phyloP scores from a whole-genome alignment of 192 early-diverging fungal genomes.

The Diversispora epigaea region DNA sequence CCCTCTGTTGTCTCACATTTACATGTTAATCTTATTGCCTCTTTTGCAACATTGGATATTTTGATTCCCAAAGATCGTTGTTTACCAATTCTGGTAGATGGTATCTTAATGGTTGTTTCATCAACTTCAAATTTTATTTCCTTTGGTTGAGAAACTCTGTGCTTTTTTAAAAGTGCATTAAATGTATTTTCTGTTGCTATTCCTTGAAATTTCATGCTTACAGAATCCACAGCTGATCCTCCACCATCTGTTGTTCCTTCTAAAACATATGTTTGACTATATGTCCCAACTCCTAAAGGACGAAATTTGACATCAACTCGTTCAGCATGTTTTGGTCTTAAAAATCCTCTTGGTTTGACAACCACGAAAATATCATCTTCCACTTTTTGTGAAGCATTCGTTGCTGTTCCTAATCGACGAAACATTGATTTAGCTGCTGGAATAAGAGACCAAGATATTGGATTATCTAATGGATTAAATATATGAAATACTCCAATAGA shows the following conservation, averaged over 20 bases:
- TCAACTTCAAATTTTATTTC: conserved; percentile 21
- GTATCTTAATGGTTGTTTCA: neutral
- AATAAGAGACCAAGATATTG: conserved; percentile 5
- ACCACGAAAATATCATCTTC: conserved; percentile 13
- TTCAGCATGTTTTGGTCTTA: conserved; percentile 20
- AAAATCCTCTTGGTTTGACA: neutral
- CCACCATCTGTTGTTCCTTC: conserved; percentile 2
- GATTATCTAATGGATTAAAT: conserved; percentile 1
- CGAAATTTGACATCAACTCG: conserved; percentile 21
- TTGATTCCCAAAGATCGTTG: conserved; percentile 11
- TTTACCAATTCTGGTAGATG: conserved; percentile 15
- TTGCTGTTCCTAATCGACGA: conserved; percentile 5
- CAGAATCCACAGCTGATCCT: neutral
- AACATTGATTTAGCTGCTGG: neutral
- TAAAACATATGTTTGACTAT: conserved; percentile 21
- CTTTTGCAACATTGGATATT: conserved; percentile 13
- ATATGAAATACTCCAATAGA: conserved; percentile 26
- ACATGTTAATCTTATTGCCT: conserved; percentile 8
- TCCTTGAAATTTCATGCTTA: conserved; percentile 8
- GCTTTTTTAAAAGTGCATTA: conserved; percentile 8
- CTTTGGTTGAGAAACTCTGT: conserved; percentile 1
- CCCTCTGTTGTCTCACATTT: conserved; percentile 18
- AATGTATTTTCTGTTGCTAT: conserved; percentile 8
- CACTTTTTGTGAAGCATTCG: neutral
- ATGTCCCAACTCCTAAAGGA: conserved; percentile 11